Evolutionary conservation across 106 monocot species (phyloP), one percentile per base, ranked within the genome.

Genomic region (Cymbidium sinense): DNA sequence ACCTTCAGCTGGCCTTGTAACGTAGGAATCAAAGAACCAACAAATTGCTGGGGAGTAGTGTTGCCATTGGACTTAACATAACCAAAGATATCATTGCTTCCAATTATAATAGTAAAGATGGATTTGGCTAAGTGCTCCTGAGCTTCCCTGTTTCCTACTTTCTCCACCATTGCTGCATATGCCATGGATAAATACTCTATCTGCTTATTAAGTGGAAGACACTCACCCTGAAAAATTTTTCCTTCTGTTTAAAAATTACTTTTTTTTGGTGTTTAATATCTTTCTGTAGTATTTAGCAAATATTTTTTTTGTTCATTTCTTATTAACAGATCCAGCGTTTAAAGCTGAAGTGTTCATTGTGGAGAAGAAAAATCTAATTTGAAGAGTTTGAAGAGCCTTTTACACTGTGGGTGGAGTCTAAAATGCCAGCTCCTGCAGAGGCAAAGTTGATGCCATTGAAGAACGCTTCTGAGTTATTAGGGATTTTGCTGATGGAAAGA

Each of bases 1-100:
- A 86, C 91, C 86, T 81, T 80, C 5, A 88, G 43, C 25, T 91
- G 84, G n/a, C 41, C 76, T 50, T 62, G 43, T 21, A 88, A 50
- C 1, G 84, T 73, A 27, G 82, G 58, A 30, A 82, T 64, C 82
- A 91, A 28, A 2, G 79, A 70, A 70, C 70, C 47, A 3, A 86
- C 81, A 73, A 83, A 79, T 41, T 83, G 76, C 43, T 87, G 83
- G 20, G 82, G 74, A 25, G 80, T 77, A 23, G 36, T 11, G 0
- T 37, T 23, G 43, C 30, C 21, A 33, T 67, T 78, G 5, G 65
- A 67, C 36, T 70, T 80, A 43, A 51, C 34, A 39, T 81, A 81
- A 28, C 33, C 74, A 10, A 85, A 37, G 41, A 80, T 65, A 72
- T 85, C 81, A 41, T 85, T 85, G 81, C 81, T 85, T 62, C 85